Conservation (phyloP, 352 stramenopile genomes). For the Halophytophthora polymorphica region DNA sequence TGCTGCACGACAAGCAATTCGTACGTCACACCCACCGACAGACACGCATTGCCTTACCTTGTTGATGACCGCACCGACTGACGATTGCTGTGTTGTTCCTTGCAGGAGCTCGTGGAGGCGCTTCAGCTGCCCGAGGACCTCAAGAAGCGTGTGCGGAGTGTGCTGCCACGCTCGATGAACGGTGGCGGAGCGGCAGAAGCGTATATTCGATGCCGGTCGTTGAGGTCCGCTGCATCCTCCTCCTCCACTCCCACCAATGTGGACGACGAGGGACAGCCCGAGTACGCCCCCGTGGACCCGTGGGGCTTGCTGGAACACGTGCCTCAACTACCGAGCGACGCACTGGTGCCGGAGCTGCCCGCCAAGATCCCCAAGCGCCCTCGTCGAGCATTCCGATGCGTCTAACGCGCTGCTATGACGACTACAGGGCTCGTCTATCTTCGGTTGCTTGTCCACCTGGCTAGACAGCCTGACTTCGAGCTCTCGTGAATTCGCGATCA, state of each 20-base stretch:
- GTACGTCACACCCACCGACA: conserved; percentile 34
- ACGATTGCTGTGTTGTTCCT: conserved; percentile 9
- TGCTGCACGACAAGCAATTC: conserved; percentile 73
- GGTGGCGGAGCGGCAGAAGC: conserved; percentile 25
- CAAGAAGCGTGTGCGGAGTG: conserved; percentile 61
- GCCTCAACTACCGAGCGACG: conserved; percentile 64
- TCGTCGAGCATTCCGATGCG: conserved; percentile 67
- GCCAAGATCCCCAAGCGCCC: conserved; percentile 51
- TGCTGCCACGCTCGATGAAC: conserved; percentile 58
- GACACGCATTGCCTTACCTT: conserved; percentile 2
- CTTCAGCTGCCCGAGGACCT: conserved; percentile 55
- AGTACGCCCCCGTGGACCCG: conserved; percentile 56
- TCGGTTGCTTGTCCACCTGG: background rate
- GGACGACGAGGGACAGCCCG: conserved; percentile 16
- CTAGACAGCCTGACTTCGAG: no score
- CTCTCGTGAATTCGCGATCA: no score
- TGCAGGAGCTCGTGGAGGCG: conserved; percentile 68
- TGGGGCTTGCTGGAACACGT: conserved; percentile 78
- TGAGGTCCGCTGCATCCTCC: no score
- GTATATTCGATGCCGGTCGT: conserved; percentile 14
- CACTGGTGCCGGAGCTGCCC: conserved; percentile 34
- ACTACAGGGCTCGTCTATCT: background rate
- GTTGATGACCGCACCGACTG: conserved; percentile 2
- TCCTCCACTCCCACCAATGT: conserved; percentile 26
- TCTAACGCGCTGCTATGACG: conserved; percentile 30